phyloP scores from a whole-genome alignment of 257 asterid species.

The Hygrophila difformis region DNA sequence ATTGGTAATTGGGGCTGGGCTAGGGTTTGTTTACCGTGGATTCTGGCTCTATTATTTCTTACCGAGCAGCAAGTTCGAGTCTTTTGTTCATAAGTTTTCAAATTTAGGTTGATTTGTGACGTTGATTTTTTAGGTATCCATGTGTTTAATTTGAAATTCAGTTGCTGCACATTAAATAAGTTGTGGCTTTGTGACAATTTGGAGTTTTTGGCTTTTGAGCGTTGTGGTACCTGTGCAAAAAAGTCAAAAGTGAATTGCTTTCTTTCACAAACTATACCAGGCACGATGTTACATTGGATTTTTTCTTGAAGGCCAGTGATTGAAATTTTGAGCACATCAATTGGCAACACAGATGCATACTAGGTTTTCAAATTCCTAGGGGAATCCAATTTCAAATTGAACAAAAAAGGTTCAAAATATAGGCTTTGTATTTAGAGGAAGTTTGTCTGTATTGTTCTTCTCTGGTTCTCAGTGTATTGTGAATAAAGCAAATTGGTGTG shows the following conservation, averaged over 20 bases:
- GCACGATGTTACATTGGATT: too few relatives aligned
- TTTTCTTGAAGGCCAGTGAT: not conserved
- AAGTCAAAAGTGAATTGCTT: not conserved
- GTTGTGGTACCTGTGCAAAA: not conserved
- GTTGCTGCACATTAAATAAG: constrained; percentile 16
- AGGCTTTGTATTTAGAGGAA: not conserved
- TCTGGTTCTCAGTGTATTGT: not conserved
- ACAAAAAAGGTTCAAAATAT: not conserved
- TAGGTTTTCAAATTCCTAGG: not conserved
- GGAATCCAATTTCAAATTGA: not conserved
- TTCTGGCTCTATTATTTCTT: constrained; percentile 7
- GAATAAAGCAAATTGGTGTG: constrained; percentile 1
- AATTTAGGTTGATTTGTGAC: constrained; percentile 9
- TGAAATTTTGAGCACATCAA: constrained; percentile 2
- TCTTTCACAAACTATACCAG: not conserved
- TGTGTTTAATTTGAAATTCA: constrained; percentile 14
- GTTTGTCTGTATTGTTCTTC: constrained; percentile 1
- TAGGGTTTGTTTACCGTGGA: constrained; percentile 28
- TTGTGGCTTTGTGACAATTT: constrained; percentile 11
- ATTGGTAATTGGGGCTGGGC: constrained; percentile 21
- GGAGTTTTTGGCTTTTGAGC: constrained; percentile 18
- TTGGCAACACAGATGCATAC: not conserved
- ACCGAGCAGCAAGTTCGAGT: constrained; percentile 10
- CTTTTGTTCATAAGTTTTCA: not conserved
- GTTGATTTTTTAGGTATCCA: constrained; percentile 3